Evolutionary conservation across 208 protist genomes (phyloP), one percentile per base, ranked within the genome.

Genomic region (Trypanosomatidae sp.): DNA sequence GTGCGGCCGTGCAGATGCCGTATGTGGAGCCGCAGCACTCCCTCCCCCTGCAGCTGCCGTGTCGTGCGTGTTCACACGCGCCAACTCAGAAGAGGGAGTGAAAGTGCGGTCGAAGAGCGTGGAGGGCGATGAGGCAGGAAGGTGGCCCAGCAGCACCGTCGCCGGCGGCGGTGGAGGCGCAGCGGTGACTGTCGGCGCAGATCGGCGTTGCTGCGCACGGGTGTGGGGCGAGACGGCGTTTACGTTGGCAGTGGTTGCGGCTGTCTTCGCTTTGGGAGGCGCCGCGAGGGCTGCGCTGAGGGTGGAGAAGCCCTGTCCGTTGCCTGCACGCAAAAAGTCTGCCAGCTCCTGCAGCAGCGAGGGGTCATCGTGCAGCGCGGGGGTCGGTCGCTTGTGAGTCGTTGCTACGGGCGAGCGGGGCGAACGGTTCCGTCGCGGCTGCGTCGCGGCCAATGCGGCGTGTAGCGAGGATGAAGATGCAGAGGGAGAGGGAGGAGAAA

Each of bases 281-380:
- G n/a, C n/a, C 13, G 17, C 47, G n/a, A 49, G 25, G 8, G 69
- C 76, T 4, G 76, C 76, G 49, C 62, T 74, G 46, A 80, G 69
- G 39, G 49, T 52, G 1, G 73, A 74, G 41, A 73, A 78, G 46
- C 62, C 58, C 30, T 50, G 28, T 9, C 49, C 44, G 59, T 77
- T 75, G 62, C 64, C 77, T 17, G 56, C 73, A 7, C 69, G 72
- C 41, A 79, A 55, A 49, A 83, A 79, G 6, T 79, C 69, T 7
- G 64, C 65, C 3, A 83, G 68, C 53, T 71, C 71, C 28, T 41
- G 68, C 25, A 83, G 25, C 46, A 71, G 22, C 9, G 66, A 30
- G 2, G 53, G 68, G 41, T 74, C 70, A 5, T 78, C 66, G 62
- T 67, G 33, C 25, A 58, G 33, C n/a, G n/a, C n/a, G n/a, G n/a